Evolutionary conservation across 2,329 filamentous ascomycete genomes (phyloP), one percentile per base, ranked within the genome.

Genomic region (Neocatenulostroma microsporum): DNA sequence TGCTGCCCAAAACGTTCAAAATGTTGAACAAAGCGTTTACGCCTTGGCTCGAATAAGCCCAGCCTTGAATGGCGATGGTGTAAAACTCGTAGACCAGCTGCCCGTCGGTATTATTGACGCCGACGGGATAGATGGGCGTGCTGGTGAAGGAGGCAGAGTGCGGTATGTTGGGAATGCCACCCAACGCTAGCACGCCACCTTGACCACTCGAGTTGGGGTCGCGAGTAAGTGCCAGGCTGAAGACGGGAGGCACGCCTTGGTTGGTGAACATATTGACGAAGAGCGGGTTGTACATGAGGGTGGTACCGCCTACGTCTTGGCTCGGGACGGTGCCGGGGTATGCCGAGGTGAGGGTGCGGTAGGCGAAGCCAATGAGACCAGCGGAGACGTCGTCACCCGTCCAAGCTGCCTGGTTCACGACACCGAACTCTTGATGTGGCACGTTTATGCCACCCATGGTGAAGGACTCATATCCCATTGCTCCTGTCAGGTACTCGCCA

Each of bases 291-390:
- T 75, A 76, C 0, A 52, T 30, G 48, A 58, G 27, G 4, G 34
- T 17, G 11, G 36, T 28, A 10, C 26, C 35, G 38, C 49, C 39
- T 45, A 36, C 32, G 29, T 56, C 48, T 10, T 31, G 12, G 13
- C 32, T 39, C 1, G 53, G 48, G 29, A 56, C 41, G 12, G 45
- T 48, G 24, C 60, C 60, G 6, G 36, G 18, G 36, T 56, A 62
- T 18, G 64, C 60, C 15, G 62, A 64, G 1, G 70, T 73, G 27
- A 73, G 47, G 11, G 62, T 56, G 6, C 68, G 64, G 46, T 71
- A 75, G 1, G 61, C 69, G 10, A 76, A 58, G 1, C 72, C 73
- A 3, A 76, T 46, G 2, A 75, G 51, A 3, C 73, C 72, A 18
- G 62, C 65, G 1, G 66, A 65, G 25, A 14, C 34, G 4, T 42